Conservation (phyloP, 768 basidiomycete genomes). For the Leccinum rimulosum region DNA sequence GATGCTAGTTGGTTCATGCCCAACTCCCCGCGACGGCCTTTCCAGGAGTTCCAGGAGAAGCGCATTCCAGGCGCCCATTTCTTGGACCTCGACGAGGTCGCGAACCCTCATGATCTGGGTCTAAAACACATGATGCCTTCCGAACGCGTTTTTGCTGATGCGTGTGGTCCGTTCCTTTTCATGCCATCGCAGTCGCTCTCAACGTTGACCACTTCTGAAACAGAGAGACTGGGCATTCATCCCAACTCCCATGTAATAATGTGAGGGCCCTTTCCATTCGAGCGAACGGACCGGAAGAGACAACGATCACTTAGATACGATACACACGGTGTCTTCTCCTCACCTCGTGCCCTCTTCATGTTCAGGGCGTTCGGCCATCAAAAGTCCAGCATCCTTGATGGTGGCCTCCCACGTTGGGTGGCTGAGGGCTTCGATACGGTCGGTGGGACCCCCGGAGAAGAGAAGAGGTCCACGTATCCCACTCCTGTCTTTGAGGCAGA, state of each 20-base stretch:
- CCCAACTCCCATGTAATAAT: slow-evolving; percentile 79
- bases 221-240: slow-evolving; percentile 71
- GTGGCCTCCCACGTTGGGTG: slow-evolving; percentile 86
- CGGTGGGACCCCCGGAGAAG: slow-evolving; percentile 24
- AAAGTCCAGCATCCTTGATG: slow-evolving; percentile 85
- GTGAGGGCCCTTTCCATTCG: slow-evolving; percentile 38
- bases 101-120: slow-evolving; percentile 70
- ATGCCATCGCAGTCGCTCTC: slow-evolving; percentile 3
- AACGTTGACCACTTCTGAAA: slow-evolving; percentile 16
- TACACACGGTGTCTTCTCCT: slow-evolving; percentile 84
- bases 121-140: slow-evolving; percentile 95
- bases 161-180: slow-evolving; percentile 61
- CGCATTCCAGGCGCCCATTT: slow-evolving; percentile 72
- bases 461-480: slow-evolving; percentile 42
- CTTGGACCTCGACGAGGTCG: slow-evolving; percentile 79
- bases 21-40: slow-evolving; percentile 66
- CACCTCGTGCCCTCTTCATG: slow-evolving; percentile 91
- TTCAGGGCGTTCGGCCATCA: slow-evolving; percentile 90
- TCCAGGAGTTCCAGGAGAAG: slow-evolving; percentile 63
- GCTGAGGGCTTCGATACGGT: slow-evolving; percentile 61
- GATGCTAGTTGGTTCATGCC: slow-evolving; percentile 98
- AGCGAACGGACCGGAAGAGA: slow-evolving; percentile 5
- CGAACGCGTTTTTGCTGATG: slow-evolving; percentile 64
- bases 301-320: slow-evolving; percentile 64
- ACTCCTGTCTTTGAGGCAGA: slow-evolving; percentile 50